Base-by-base conservation (phyloP, 495 filamentous ascomycete genomes). In the Daldinia concentrica region DNA sequence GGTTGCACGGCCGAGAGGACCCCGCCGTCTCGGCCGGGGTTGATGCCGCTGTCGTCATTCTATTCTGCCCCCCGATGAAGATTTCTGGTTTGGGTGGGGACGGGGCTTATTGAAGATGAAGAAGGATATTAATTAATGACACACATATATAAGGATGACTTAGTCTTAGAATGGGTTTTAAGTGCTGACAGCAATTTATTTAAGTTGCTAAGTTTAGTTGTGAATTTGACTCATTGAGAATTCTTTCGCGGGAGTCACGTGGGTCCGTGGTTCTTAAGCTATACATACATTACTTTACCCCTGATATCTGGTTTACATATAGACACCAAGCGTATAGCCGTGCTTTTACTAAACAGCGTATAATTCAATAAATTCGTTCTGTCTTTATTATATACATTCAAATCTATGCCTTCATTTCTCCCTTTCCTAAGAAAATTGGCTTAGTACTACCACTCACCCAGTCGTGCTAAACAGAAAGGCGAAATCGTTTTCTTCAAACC, bases 401-500 rank as follows among this genome's bases (percentile, higher is more conserved):
- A 12, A 41, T 59, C 27, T 19, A 43, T 41, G 4, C 1, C 19
- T 39, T 32, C 3, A 19, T 41, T 27, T 32, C 12, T 27, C 36
- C 45, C 22, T 8, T 26, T 41, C 0, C 14, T 27, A 5, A 45
- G 39, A 39, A 6, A 6, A 27, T 9, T 9, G 1, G 11, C 12
- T 50, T 22, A 11, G 8, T 50, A 22, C 14, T 6, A 7, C 12
- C 17, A 3, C 29, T 55, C 63, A 72, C 74, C 67, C 68, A 55
- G 64, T 45, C 52, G 58, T 59, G 37, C 63, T 58, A 67, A 89
- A 88, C 39, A 89, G 72, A 71, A 80, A 85, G 5, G 76, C 78
- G 72, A 89, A 75, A 26, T 82, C 73, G 5, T 75, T 72, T 8
- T 71, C 76, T 52, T 82, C 76, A 76, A 89, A 89, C 83, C 82